A percentile compares a stretch with the other conserved stretches of the same genome.
phyloP scores from a whole-genome alignment of 345 rosid genomes.

The Clarkia xantiana region DNA sequence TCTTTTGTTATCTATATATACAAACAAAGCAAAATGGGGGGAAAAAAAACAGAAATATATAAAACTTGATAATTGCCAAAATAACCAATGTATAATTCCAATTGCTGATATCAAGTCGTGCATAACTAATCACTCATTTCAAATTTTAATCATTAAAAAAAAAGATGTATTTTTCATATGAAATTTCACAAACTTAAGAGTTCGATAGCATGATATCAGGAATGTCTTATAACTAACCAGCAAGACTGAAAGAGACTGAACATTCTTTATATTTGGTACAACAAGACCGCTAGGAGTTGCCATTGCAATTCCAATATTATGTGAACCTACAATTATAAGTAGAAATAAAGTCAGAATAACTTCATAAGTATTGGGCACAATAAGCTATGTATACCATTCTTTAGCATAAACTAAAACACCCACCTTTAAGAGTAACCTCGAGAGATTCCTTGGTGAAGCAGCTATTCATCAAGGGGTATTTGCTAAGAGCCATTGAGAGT shows the following conservation, averaged over 20 bases:
- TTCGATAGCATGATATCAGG: not conserved
- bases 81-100: not conserved
- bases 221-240: slow-evolving; percentile 31
- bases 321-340: slow-evolving; percentile 38
- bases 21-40: not conserved
- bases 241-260: slow-evolving; percentile 56
- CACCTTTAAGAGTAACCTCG: slow-evolving; percentile 68
- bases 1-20: slow-evolving; percentile 58
- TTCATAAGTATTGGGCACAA: too few relatives aligned
- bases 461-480: slow-evolving; percentile 70
- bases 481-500: slow-evolving; percentile 69
- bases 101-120: not conserved
- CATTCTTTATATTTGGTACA: slow-evolving; percentile 89
- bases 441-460: slow-evolving; percentile 66
- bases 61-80: too few relatives aligned
- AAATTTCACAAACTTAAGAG: not conserved
- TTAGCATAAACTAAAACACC: too few relatives aligned
- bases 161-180: too few relatives aligned
- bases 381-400: too few relatives aligned
- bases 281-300: slow-evolving; percentile 79
- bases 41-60: not conserved
- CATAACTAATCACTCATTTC: too few relatives aligned
- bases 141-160: too few relatives aligned
- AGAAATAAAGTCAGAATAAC: too few relatives aligned
- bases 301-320: slow-evolving; percentile 93